Conservation (phyloP, 805 yeast genomes). For the Yamadazyma akitaensis region DNA sequence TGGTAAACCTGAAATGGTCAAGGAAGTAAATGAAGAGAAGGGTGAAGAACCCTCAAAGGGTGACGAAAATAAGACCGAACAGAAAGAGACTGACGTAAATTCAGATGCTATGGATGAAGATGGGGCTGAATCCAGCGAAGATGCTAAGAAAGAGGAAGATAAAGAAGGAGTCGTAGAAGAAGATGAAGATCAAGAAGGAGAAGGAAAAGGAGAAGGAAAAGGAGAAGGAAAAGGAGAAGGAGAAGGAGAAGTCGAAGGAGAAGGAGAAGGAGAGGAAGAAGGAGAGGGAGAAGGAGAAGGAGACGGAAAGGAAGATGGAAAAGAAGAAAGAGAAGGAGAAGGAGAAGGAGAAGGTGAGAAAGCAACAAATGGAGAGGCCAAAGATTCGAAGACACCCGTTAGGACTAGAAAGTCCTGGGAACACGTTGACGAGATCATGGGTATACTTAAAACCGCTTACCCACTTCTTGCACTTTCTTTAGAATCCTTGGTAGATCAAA, state of each 20-base stretch:
- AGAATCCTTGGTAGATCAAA: slow-evolving; percentile 94
- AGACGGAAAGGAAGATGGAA: too few species aligned
- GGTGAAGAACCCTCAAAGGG: background rate
- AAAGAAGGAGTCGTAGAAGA: too few species aligned
- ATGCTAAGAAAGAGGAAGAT: slow-evolving; percentile 7
- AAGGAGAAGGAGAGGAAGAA: too few species aligned
- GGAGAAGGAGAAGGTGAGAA: slow-evolving; percentile 3
- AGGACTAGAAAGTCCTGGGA: slow-evolving; percentile 79
- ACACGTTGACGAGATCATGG: slow-evolving; percentile 87
- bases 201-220: too few species aligned
- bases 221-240: too few species aligned
- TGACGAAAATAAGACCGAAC: background rate
- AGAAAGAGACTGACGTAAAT: slow-evolving; percentile 1
- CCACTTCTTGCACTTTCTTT: slow-evolving; percentile 89
- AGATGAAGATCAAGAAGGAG: too few species aligned
- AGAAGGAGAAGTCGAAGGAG: too few species aligned
- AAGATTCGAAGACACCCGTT: slow-evolving; percentile 5
- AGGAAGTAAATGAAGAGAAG: slow-evolving; percentile 6
- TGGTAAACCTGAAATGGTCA: slow-evolving; percentile 5
- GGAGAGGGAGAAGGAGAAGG: too few species aligned
- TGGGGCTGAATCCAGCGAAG: background rate
- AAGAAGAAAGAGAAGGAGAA: too few species aligned
- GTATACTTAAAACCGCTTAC: slow-evolving; percentile 92
- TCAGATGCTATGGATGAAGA: slow-evolving; percentile 4
- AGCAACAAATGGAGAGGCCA: background rate